Conservation (phyloP, 345 rosid genomes). For the Passiflora organensis region DNA sequence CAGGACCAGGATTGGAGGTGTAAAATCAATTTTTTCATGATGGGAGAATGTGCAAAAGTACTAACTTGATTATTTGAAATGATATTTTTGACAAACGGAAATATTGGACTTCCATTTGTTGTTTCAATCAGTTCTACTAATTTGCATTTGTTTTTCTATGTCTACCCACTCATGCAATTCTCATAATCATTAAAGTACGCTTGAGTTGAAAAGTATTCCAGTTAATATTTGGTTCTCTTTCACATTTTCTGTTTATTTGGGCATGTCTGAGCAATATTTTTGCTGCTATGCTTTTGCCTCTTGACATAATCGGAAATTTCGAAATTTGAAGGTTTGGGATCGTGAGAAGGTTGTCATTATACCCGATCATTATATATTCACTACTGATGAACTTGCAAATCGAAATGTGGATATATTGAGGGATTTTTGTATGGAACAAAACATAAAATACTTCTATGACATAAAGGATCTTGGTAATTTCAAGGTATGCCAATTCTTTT, state of each 20-base stretch:
- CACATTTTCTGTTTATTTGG: too few relatives aligned
- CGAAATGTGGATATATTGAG: conserved; percentile 95
- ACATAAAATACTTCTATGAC: conserved; percentile 93
- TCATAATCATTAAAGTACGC: too few relatives aligned
- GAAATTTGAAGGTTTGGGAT: conserved; percentile 79
- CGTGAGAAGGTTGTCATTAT: conserved; percentile 88
- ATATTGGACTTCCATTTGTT: not conserved
- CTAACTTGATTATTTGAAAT: not conserved
- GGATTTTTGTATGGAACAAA: conserved; percentile 80
- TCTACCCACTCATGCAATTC: too few relatives aligned
- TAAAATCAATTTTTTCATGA: not conserved
- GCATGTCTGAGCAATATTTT: not conserved
- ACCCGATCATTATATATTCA: conserved; percentile 96
- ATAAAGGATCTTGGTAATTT: conserved; percentile 81
- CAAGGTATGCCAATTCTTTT: conserved; percentile 39
- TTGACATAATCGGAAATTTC: not conserved
- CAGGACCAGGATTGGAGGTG: not conserved
- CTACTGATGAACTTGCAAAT: conserved; percentile 85
- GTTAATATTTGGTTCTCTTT: too few relatives aligned
- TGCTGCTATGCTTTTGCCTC: not conserved
- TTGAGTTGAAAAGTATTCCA: too few relatives aligned
- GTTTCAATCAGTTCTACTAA: not conserved
- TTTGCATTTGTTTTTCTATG: not conserved
- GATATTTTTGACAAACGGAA: not conserved
- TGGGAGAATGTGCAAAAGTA: not conserved